Conservation (phyloP, 176 grass and related monocot species). For the Lolium multiflorum region DNA sequence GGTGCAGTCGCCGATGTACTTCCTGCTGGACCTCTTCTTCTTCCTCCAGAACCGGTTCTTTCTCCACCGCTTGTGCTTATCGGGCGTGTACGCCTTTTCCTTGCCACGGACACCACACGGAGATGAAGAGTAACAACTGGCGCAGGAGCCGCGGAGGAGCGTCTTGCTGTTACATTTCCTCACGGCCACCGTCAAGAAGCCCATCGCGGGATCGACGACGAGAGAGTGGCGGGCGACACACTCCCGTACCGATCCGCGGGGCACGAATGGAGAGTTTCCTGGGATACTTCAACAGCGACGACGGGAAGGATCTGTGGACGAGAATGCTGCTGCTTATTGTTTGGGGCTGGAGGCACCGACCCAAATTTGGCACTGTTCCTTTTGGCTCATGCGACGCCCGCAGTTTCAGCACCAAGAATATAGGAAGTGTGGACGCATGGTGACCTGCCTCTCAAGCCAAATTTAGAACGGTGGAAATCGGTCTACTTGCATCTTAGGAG, state of each 20-base stretch:
- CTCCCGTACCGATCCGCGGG: conserved; percentile 52
- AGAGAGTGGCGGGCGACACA: conserved; percentile 45
- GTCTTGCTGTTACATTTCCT: conserved; percentile 46
- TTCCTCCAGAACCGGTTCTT: conserved; percentile 63
- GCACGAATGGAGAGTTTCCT: neutral
- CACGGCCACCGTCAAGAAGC: conserved; percentile 42
- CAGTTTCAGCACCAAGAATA: conserved; percentile 16
- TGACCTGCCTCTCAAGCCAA: neutral
- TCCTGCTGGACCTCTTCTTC: conserved; percentile 55
- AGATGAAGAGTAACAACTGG: conserved; percentile 15
- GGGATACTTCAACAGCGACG: conserved; percentile 47
- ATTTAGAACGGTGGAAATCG: neutral
- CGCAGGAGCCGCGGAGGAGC: conserved; percentile 44
- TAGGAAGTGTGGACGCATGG: conserved; percentile 13
- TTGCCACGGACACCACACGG: conserved; percentile 38
- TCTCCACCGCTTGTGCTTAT: conserved; percentile 49
- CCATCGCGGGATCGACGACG: conserved; percentile 60
- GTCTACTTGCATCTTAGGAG: neutral
- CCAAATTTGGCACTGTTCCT: conserved; percentile 42
- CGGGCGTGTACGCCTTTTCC: conserved; percentile 26
- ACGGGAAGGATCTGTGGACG: conserved; percentile 33
- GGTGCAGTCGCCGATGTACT: neutral
- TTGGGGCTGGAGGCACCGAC: neutral
- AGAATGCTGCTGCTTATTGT: conserved; percentile 28
- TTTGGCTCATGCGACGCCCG: neutral